Base-by-base conservation (phyloP, 148 eudicot genomes). In the Linanthus parryae region DNA sequence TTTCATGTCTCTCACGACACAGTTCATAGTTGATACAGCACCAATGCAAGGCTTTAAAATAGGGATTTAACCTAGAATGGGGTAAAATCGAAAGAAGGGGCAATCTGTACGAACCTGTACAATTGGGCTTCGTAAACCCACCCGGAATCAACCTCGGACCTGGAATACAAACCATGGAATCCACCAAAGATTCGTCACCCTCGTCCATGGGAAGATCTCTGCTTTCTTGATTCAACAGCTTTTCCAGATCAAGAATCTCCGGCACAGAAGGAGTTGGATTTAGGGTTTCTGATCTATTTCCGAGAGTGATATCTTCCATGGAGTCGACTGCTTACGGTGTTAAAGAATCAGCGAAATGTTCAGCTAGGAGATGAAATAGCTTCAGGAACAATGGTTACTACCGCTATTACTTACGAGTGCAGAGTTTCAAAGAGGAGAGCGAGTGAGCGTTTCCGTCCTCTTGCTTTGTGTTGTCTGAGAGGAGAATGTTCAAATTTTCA, bases 111-210 rank as follows among this genome's bases (percentile, higher is more conserved):
- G 29, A 54, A 89, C 97, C 94, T 74, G 66, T 59, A 55, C 73
- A 75, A 40, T 46, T 46, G 8, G 75, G 66, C 63, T 50, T 72
- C 33, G 72, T 54, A 37, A 85, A 73, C 39, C 94, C 97, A 59
- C 18, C 56, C 10, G 69, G 64, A 21, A 89, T 56, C 22, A 89
- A 45, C 49, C 63, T 73, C 4, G 97, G 66, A 54, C 62, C 64
- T 1, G 79, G 54, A 61, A 82, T 69, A 38, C 97, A 89, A 42
- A 89, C 68, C 87, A 82, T 73, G 0, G 48, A 65, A 64, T 79
- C 86, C 7, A 53, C 62, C 8, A 36, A 17, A 24, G 62, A 62
- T 26, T 81, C 82, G 29, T 70, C 76, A 31, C 56, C 78, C 57
- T 76, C 87, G 0, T 62, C 80, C 80, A 77, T 78, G 20, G 64